Evolutionary conservation across 1,139 yeast species (phyloP).

Genomic region (Saccharomyces hybrid): DNA sequence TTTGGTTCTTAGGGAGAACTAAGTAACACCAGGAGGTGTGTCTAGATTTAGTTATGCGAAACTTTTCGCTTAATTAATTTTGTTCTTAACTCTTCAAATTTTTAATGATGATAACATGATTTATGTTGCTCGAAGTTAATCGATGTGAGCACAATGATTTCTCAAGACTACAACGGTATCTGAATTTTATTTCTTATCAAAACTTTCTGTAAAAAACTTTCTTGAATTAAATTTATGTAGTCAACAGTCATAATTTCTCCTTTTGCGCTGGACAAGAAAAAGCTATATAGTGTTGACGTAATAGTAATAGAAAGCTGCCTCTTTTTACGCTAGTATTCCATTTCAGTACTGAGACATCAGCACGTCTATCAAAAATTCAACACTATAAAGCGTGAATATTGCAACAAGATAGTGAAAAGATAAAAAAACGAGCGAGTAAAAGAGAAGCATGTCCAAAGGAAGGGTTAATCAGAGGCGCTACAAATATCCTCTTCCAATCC

Average conservation of each 20-base stretch:
- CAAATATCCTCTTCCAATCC: conserved; percentile 36
- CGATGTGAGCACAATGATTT: conserved; percentile 67
- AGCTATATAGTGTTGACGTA: background rate
- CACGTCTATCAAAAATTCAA: background rate
- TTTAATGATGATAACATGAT: conserved; percentile 39
- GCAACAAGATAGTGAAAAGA: background rate
- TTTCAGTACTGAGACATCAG: no score
- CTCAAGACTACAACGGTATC: conserved; percentile 99
- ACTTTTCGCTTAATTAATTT: background rate
- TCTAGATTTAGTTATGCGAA: background rate
- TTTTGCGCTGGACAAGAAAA: no score
- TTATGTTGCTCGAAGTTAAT: conserved; percentile 48
- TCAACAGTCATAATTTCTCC: background rate
- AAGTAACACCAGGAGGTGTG: background rate
- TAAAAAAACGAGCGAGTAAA: background rate
- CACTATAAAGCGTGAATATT: background rate
- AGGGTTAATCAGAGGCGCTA: conserved; percentile 29
- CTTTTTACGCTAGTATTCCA: no score
- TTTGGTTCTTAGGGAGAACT: background rate
- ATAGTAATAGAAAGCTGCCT: background rate
- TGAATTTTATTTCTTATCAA: conserved; percentile 38
- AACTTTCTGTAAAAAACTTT: background rate
- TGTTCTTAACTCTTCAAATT: conserved; percentile 3
- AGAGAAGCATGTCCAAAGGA: conserved; percentile 29
- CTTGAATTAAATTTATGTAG: background rate